These are phyloP conservation scores for Leccinum boreale DNA, from an alignment of 768 basidiomycete genomes.

Conservation along the genomic window DNA sequence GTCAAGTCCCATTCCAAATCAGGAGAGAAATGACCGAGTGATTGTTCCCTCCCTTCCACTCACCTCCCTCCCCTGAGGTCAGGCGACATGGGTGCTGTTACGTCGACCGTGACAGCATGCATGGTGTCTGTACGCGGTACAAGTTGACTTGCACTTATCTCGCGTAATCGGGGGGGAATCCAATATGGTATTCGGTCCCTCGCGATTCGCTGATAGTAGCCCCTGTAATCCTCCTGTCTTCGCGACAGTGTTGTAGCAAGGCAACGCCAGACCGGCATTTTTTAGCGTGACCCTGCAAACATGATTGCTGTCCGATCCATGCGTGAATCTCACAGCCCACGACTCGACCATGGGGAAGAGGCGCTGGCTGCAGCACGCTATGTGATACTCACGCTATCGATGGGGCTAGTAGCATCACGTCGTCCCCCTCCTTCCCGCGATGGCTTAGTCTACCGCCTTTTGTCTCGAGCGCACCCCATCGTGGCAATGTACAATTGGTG, in stretches of 20 bases:
- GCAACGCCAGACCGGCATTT: constrained; percentile 2
- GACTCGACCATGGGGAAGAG: not conserved
- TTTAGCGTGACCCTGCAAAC: not conserved
- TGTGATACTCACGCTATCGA: constrained; percentile 12
- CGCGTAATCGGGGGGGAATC: constrained; percentile 19
- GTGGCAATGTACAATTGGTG: constrained; percentile 12
- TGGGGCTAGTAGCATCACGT: not conserved
- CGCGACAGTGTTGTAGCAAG: constrained; percentile 6
- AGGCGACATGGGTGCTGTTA: constrained; percentile 15
- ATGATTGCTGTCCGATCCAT: not conserved
- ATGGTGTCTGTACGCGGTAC: constrained; percentile 4
- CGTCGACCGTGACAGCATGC: constrained; percentile 21
- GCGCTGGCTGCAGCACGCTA: not conserved
- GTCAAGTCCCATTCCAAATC: constrained; percentile 14
- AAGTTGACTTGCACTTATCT: constrained; percentile 8
- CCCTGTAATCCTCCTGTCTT: not conserved
- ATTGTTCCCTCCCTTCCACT: constrained; percentile 5
- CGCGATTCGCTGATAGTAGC: constrained; percentile 8
- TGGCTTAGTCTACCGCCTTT: constrained; percentile 11
- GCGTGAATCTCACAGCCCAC: constrained; percentile 14
- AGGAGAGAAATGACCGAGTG: constrained; percentile 14
- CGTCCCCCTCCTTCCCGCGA: constrained; percentile 16
- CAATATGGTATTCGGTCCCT: constrained; percentile 13
- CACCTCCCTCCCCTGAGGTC: not conserved
- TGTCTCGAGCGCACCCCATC: constrained; percentile 4